Conservation (phyloP, 2,329 filamentous ascomycete species). For the Xenosphaeropsis pyriputrescens region DNA sequence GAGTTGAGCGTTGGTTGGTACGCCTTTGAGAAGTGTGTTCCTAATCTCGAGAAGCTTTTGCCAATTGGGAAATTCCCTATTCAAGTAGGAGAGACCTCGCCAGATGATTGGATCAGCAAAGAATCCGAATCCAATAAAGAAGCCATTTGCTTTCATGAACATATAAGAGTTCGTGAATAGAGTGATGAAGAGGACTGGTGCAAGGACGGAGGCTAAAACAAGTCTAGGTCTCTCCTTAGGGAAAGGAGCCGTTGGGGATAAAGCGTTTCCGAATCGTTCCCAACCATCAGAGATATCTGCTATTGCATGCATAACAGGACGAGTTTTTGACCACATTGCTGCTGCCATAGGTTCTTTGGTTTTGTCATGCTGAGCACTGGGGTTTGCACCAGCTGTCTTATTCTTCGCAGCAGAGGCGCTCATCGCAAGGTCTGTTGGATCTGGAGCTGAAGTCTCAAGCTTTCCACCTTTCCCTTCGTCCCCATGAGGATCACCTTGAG, state of each 20-base stretch:
- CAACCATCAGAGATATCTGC: constrained; percentile 45
- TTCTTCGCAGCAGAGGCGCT: constrained; percentile 37
- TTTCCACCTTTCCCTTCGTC: constrained; percentile 21
- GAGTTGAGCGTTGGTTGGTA: constrained; percentile 77
- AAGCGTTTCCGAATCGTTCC: constrained; percentile 47
- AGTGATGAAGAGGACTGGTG: constrained; percentile 35
- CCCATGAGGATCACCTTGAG: constrained; percentile 44
- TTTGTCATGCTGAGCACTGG: constrained; percentile 47
- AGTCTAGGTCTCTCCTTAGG: constrained; percentile 34
- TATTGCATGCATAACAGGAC: constrained; percentile 54
- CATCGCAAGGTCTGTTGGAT: constrained; percentile 40
- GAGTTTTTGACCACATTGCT: constrained; percentile 63
- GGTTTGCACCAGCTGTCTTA: constrained; percentile 32
- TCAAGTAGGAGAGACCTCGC: constrained; percentile 41
- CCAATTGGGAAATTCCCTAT: constrained; percentile 54
- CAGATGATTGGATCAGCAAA: constrained; percentile 66
- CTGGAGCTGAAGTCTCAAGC: constrained; percentile 39
- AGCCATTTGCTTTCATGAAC: constrained; percentile 48
- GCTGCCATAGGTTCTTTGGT: constrained; percentile 66
- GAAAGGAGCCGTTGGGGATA: constrained; percentile 52
- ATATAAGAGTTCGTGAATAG: constrained; percentile 41
- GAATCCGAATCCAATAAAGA: constrained; percentile 59
- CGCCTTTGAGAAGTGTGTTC: constrained; percentile 65
- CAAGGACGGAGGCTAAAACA: constrained; percentile 35
- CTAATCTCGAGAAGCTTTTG: constrained; percentile 58